These are phyloP conservation scores for Durusdinium trenchii DNA, from an alignment of 73 alveolate genomes.

Conservation along the genomic window DNA sequence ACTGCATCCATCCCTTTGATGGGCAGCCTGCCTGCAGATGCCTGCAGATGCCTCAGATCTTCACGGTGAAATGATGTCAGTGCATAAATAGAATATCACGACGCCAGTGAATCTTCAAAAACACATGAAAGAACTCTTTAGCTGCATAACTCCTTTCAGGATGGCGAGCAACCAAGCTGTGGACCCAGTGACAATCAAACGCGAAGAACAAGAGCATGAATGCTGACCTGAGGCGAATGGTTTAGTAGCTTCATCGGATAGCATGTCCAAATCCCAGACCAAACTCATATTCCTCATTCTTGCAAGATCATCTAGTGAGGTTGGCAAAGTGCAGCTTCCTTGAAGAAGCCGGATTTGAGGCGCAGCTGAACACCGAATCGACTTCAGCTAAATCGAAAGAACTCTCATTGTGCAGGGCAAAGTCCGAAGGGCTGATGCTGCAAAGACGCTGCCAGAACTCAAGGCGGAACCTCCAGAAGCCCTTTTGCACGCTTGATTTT, in stretches of 20 bases:
- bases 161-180: slow-evolving; percentile 56
- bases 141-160: too few relatives aligned
- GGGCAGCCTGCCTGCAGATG: too few relatives aligned
- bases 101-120: too few relatives aligned
- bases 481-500: too few relatives aligned
- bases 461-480: slow-evolving; percentile 49
- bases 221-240: slow-evolving; percentile 93
- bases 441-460: slow-evolving; percentile 77
- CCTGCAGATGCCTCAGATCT: too few relatives aligned
- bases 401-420: slow-evolving; percentile 20
- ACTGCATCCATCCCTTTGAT: too few relatives aligned
- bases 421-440: slow-evolving; percentile 7
- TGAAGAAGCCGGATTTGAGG: slow-evolving; percentile 50
- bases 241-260: slow-evolving; percentile 35
- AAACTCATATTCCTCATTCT: not conserved
- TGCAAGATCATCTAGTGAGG: not conserved
- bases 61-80: too few relatives aligned
- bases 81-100: too few relatives aligned
- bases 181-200: not conserved
- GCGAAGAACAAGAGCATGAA: too few relatives aligned
- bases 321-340: slow-evolving; percentile 50
- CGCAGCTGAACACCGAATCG: not conserved
- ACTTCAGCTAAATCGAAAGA: not conserved
- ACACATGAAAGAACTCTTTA: too few relatives aligned
- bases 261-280: slow-evolving; percentile 32